These are phyloP conservation scores for Termitomyces sp. DNA, from an alignment of 768 basidiomycete genomes.

Conservation along the genomic window DNA sequence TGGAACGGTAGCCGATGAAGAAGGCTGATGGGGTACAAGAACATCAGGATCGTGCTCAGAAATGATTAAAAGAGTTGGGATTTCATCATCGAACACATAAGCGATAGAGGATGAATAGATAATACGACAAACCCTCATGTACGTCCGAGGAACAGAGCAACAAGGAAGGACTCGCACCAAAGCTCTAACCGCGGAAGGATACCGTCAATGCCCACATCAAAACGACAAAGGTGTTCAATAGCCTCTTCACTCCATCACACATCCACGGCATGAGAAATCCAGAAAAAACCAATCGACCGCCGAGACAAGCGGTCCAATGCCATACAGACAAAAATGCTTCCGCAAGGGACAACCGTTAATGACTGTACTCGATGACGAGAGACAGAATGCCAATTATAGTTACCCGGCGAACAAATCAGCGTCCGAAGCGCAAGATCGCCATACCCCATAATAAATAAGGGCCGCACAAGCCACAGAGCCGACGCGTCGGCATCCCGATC, in stretches of 20 bases:
- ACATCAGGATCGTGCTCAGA: no score
- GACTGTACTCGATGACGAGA: background rate
- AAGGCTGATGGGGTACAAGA: no score
- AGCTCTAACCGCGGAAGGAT: background rate
- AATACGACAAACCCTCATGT: no score
- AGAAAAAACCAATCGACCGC: background rate
- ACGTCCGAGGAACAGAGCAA: no score
- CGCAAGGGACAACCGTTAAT: background rate
- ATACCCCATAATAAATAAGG: background rate
- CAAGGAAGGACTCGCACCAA: background rate
- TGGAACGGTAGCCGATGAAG: no score
- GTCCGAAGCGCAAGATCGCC: background rate
- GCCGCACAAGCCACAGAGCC: background rate
- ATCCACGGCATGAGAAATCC: no score
- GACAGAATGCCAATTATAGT: background rate
- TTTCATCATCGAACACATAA: background rate
- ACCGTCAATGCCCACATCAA: no score
- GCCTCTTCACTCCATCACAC: background rate
- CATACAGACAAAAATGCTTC: background rate
- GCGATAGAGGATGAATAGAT: background rate
- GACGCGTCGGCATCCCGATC: slow-evolving; percentile 1
- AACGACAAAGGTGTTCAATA: no score
- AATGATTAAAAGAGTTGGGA: no score
- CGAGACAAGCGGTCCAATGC: background rate
- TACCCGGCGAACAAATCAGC: background rate